Percentiles rank a stretch among this genome's conserved stretches.
Conservation (phyloP, 1,284 basidiomycete genomes). For the Puccinia polysora region DNA sequence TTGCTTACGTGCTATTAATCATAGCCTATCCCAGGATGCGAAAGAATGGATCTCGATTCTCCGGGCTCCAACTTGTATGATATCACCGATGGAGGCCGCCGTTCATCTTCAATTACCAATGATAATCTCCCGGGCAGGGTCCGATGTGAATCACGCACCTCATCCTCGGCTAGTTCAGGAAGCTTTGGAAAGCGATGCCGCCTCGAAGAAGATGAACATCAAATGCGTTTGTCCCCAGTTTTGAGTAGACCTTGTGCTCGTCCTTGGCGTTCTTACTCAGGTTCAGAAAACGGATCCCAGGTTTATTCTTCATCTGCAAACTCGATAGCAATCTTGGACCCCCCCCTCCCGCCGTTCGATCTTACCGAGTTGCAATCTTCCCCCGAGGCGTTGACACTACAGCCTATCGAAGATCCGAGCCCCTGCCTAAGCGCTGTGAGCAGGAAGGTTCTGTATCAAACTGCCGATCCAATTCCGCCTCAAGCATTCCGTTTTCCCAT, state of each 20-base stretch:
- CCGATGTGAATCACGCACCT: neutral
- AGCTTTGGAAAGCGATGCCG: neutral
- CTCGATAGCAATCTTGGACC: neutral
- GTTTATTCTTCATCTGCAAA: neutral
- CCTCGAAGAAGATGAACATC: slow-evolving; percentile 5
- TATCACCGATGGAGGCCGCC: neutral
- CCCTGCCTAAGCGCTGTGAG: neutral
- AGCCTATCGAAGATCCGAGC: neutral
- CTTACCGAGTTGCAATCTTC: neutral
- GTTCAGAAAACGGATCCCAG: neutral
- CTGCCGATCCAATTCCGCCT: neutral
- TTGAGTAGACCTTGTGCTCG: neutral
- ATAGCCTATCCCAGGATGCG: neutral
- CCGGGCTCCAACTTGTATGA: neutral
- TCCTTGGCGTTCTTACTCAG: neutral
- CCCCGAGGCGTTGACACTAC: neutral
- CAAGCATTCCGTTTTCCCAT: slow-evolving; percentile 3
- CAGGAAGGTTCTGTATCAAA: slow-evolving; percentile 2
- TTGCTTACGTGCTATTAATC: neutral
- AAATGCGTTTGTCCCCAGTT: neutral
- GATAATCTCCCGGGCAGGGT: neutral
- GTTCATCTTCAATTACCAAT: too few relatives aligned
- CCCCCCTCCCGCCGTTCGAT: neutral
- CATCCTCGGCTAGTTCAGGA: slow-evolving; percentile 9
- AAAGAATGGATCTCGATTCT: slow-evolving; percentile 6